Percentiles rank a stretch among this genome's conserved stretches.
Evolutionary conservation across 306 rosid species (phyloP).

Genomic region (Notholithocarpus densiflorus): DNA sequence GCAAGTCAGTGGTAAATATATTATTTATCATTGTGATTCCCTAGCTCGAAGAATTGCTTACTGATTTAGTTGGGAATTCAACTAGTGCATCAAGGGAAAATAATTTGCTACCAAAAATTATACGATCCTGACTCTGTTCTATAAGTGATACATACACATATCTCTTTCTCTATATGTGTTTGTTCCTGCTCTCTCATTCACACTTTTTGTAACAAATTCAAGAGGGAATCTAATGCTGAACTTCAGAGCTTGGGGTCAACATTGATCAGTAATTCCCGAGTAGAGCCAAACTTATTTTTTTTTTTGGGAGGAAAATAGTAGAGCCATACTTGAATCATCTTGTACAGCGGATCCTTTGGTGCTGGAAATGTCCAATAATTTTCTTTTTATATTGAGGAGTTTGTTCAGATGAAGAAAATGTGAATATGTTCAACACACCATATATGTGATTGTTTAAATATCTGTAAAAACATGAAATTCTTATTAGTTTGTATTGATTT

Average conservation of each 20-base stretch:
- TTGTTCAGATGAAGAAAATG: not conserved
- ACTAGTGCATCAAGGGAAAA: constrained; percentile 39
- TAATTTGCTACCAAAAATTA: constrained; percentile 23
- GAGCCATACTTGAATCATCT: constrained; percentile 60
- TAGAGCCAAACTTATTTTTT: constrained; percentile 41
- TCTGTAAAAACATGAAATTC: not conserved
- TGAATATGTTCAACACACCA: not conserved
- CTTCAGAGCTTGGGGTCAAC: constrained; percentile 77
- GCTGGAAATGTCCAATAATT: constrained; percentile 48
- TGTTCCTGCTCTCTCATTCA: not conserved
- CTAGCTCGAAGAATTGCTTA: constrained; percentile 39
- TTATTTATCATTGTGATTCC: constrained; percentile 57
- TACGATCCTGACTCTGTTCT: too few species aligned
- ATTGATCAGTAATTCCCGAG: constrained; percentile 67
- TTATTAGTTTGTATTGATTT: not conserved
- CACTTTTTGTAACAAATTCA: constrained; percentile 40
- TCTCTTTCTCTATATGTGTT: too few species aligned
- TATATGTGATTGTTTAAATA: not conserved
- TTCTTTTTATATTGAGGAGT: not conserved
- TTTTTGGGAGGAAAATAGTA: too few species aligned
- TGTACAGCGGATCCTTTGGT: constrained; percentile 70
- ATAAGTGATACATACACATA: constrained; percentile 21
- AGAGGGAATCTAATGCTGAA: constrained; percentile 36
- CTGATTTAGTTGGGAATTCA: constrained; percentile 40
- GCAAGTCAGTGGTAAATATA: constrained; percentile 81